Evolutionary conservation across 441 rosid genomes (phyloP).

Genomic region (Biscutella auriculata): DNA sequence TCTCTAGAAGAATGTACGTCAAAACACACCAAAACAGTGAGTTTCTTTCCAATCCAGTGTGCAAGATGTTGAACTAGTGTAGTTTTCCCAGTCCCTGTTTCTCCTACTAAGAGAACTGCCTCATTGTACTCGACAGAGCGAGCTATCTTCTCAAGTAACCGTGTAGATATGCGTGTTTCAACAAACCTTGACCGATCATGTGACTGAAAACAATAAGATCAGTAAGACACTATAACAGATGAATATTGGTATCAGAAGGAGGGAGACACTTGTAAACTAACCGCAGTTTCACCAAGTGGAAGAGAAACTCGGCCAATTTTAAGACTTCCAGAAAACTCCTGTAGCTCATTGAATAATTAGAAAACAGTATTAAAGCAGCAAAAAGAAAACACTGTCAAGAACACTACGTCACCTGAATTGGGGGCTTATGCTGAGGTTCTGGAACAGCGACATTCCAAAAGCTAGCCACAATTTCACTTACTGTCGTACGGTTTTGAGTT

Average conservation of each 20-base stretch:
- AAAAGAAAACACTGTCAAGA: slow-evolving; percentile 5
- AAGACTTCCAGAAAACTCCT: slow-evolving; percentile 41
- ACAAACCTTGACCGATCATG: slow-evolving; percentile 55
- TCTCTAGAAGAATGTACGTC: slow-evolving; percentile 7
- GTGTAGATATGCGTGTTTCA: slow-evolving; percentile 64
- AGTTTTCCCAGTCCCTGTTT: slow-evolving; percentile 99
- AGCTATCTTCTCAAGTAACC: slow-evolving; percentile 74
- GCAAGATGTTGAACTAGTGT: slow-evolving; percentile 94
- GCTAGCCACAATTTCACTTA: slow-evolving; percentile 52
- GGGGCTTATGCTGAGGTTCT: slow-evolving; percentile 47
- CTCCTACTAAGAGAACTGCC: slow-evolving; percentile 97
- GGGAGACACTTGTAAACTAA: slow-evolving; percentile 19
- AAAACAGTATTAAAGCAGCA: slow-evolving; percentile 4
- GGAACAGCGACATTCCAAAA: slow-evolving; percentile 53
- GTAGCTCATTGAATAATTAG: slow-evolving; percentile 29
- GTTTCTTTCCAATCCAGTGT: slow-evolving; percentile 68
- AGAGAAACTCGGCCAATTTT: slow-evolving; percentile 76
- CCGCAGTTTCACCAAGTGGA: slow-evolving; percentile 39
- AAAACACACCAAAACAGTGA: slow-evolving; percentile 75
- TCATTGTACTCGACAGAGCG: slow-evolving; percentile 75
- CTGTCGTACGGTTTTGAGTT: slow-evolving; percentile 34
- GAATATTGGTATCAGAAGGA: slow-evolving; percentile 11
- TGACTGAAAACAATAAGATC: slow-evolving; percentile 36
- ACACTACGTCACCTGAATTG: slow-evolving; percentile 56
- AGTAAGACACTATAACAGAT: slow-evolving; percentile 12